Evolutionary conservation across 2,329 filamentous ascomycete genomes (phyloP), one percentile per base, ranked within the genome.

Genomic region (Microdochium bolleyi): DNA sequence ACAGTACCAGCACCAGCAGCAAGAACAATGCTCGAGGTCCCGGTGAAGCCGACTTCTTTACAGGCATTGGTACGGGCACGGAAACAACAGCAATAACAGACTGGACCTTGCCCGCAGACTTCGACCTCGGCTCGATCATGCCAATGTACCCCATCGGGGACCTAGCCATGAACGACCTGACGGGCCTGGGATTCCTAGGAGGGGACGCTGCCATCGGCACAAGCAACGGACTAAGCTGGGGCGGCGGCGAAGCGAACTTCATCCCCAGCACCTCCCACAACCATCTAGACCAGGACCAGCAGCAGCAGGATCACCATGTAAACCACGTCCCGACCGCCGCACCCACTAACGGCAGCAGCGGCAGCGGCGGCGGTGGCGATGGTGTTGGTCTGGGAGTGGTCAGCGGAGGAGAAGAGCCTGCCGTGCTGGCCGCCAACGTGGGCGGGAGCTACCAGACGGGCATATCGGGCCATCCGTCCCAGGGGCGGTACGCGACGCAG

Each of bases 61-160:
- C 14, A 3, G 22, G 41, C 5, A 46, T 11, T 5, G 53, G 49
- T 46, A 19, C 14, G 9, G 22, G 41, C 5, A 46, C 27, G 7
- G 53, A 51, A 48, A 55, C 60, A 24, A 57, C 62, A 32, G 53
- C 58, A 25, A 53, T 49, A 9, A 53, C 57, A 2, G 67, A 72
- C 49, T 76, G 73, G 71, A 62, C 65, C 16, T 58, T 74, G 44
- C 74, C 76, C 2, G 66, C 67, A 7, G 65, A 70, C 52, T 77
- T 79, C 54, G 73, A 77, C 58, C 75, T 82, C 58, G 67, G 73
- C 22, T 67, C 69, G 11, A 72, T 84, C 54, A 73, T 77, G 56
- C 78, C 79, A 16, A 72, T 83, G 54, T 82, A 80, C 52, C 76
- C 80, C 0, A 80, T 77, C 54, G 74, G 76, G 21, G 80, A 84